Evolutionary conservation across 306 rosid genomes (phyloP), one percentile per base, ranked within the genome.

Genomic region (Quercus dentata): DNA sequence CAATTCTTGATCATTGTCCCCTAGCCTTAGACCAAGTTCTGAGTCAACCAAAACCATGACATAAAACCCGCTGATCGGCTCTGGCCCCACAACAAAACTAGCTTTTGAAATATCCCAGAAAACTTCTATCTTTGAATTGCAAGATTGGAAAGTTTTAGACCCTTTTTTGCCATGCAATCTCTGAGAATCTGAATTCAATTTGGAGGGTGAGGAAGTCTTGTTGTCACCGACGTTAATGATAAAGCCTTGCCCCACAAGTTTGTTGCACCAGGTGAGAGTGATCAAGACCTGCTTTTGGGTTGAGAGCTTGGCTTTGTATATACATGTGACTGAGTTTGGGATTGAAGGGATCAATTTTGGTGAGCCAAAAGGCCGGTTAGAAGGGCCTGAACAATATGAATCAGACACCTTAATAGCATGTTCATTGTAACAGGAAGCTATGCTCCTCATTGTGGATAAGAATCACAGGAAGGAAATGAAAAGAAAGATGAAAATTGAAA

Each of bases 381-480:
- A 91, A 68, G 96, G 89, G 7, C 89, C 93, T 14, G 97, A 95
- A 56, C 99, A 92, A 57, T 95, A 91, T 7, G 97, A 92, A 88
- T 91, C 98, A 0, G 97, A 92, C 5, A 92, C 89, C 56, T 86
- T 87, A 21, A 92, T 86, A 38, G 97, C 97, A 78, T 92, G 96
- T 59, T 92, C 96, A 59, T 82, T 95, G 89, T 95, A 95, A 88
- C 99, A 95, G 56, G 94, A 89, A 23, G 95, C 87, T 84, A 95
- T 77, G 69, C 94, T 88, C 83, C 91, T 94, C 97, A 91, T 92
- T 57, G 41, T 52, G 25, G 19, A 65, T n/a, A 73, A 56, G 31
- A 61, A 54, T 5, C 74, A 55, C 63, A 72, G 56, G 74, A 74
- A 73, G 38, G 51, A 82, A 51, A 71, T 38, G 74, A 68, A 88